These are phyloP conservation scores for Curvularia sp. DNA, from an alignment of 2,329 filamentous ascomycete genomes.

Conservation along the genomic window DNA sequence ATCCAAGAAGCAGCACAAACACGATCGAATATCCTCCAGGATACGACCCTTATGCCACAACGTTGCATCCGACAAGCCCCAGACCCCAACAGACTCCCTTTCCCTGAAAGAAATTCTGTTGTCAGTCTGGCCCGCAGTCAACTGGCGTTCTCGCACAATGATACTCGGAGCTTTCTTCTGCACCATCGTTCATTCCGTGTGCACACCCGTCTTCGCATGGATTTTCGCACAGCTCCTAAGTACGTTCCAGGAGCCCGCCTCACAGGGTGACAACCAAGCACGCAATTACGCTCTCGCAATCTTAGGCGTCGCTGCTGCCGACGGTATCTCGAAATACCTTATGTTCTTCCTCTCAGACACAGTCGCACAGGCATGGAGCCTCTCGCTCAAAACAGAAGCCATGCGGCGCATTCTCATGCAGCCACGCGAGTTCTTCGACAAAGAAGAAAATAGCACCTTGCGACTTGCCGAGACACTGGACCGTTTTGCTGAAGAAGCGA, in stretches of 20 bases:
- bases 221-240: conserved; percentile 75
- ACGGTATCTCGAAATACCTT: conserved; percentile 70
- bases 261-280: conserved; percentile 58
- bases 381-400: conserved; percentile 71
- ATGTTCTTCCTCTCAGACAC: conserved; percentile 76
- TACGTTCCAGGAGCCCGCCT: conserved; percentile 67
- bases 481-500: conserved; percentile 84
- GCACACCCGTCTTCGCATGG: conserved; percentile 78
- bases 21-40: conserved; percentile 5
- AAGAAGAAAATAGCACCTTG: conserved; percentile 67
- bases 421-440: conserved; percentile 79
- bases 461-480: conserved; percentile 76
- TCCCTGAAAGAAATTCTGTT: conserved; percentile 64
- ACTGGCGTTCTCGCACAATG: conserved; percentile 58
- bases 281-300: conserved; percentile 74
- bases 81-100: conserved; percentile 21
- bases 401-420: conserved; percentile 76
- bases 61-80: neutral
- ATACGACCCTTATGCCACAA: neutral
- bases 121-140: conserved; percentile 74
- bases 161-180: conserved; percentile 68
- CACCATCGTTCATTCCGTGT: conserved; percentile 69
- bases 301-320: conserved; percentile 69
- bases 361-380: conserved; percentile 78
- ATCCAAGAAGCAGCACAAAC: neutral